phyloP scores from a whole-genome alignment of 116 monocot species.

The Iris pallida region DNA sequence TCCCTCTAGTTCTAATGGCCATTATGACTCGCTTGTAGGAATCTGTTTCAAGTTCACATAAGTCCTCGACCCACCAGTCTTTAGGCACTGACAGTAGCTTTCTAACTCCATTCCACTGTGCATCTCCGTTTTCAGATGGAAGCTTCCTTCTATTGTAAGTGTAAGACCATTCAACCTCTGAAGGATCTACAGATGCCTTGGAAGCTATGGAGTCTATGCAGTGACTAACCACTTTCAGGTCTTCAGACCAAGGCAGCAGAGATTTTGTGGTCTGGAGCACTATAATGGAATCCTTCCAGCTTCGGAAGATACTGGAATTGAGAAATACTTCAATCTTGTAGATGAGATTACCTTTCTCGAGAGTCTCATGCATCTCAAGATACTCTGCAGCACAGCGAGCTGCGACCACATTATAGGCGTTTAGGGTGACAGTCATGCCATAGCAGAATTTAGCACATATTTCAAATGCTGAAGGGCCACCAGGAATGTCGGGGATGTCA shows the following conservation, averaged over 20 bases:
- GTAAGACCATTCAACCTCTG: constrained; percentile 57
- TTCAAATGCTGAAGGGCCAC: constrained; percentile 48
- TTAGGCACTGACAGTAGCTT: constrained; percentile 39
- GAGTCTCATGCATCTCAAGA: constrained; percentile 47
- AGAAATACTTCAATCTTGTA: constrained; percentile 58
- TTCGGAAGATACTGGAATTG: constrained; percentile 33
- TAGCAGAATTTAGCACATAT: constrained; percentile 63
- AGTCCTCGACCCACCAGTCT: constrained; percentile 65
- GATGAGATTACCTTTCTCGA: constrained; percentile 53
- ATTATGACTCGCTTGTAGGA: constrained; percentile 37
- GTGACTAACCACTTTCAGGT: constrained; percentile 42
- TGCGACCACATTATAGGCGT: constrained; percentile 51
- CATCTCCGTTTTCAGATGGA: constrained; percentile 27
- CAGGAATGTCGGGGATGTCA: constrained; percentile 44
- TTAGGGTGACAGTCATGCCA: constrained; percentile 57
- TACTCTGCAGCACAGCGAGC: constrained; percentile 58
- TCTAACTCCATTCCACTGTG: constrained; percentile 40
- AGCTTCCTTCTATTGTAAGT: constrained; percentile 53
- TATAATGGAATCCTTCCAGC: constrained; percentile 58
- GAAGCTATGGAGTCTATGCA: constrained; percentile 50
- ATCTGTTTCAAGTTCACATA: constrained; percentile 51
- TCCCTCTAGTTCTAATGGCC: constrained; percentile 36
- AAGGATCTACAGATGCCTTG: constrained; percentile 42
- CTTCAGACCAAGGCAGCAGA: constrained; percentile 40
- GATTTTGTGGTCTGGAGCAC: constrained; percentile 41